Conservation (phyloP, 345 rosid genomes). For the Boechera retrofracta region DNA sequence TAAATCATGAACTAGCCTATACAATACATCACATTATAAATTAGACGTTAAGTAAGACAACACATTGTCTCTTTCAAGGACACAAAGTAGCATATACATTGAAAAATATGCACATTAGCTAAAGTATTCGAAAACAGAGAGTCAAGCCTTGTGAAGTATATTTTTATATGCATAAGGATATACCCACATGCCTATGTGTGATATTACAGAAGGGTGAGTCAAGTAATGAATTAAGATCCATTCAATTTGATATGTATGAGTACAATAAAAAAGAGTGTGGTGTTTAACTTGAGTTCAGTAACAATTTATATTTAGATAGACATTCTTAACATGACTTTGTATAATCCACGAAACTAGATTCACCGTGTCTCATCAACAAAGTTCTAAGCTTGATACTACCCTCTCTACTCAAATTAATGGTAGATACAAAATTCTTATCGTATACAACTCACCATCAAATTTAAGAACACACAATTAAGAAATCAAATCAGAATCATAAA, state of each 20-base stretch:
- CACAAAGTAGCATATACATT: not conserved
- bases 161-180: not conserved
- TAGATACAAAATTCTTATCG: not conserved
- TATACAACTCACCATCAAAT: no score
- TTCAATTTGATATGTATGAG: not conserved
- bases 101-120: slow-evolving; percentile 14
- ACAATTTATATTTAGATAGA: not conserved
- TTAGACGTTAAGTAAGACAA: not conserved
- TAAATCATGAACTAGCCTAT: no score
- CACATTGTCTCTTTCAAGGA: not conserved
- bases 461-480: no score
- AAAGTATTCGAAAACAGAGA: slow-evolving; percentile 12
- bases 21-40: no score
- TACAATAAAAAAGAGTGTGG: slow-evolving; percentile 10
- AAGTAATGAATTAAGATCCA: not conserved
- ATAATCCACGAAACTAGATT: not conserved
- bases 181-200: not conserved
- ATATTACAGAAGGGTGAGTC: not conserved
- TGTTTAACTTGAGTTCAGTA: not conserved
- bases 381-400: slow-evolving; percentile 3
- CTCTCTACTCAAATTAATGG: slow-evolving; percentile 4
- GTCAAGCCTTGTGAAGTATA: not conserved
- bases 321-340: not conserved
- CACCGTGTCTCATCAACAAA: slow-evolving; percentile 5
- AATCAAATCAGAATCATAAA: no score